Evolutionary conservation across 169 alveolate species (phyloP), one percentile per base, ranked within the genome.

Genomic region (Babesia sp.): DNA sequence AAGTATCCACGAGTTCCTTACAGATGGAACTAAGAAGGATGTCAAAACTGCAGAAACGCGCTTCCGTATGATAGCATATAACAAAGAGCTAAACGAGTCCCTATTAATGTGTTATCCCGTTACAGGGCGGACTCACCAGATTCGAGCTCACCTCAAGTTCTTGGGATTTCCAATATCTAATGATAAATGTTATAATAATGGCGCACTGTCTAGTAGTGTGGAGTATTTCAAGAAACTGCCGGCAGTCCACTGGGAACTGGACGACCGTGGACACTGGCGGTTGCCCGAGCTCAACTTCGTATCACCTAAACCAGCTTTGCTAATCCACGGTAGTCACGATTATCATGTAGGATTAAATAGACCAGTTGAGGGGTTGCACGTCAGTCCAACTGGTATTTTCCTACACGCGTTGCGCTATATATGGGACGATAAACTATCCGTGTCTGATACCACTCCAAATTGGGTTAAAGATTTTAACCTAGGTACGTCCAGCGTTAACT

Each of bases 71-170:
- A 39, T 90, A 57, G 87, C 91, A 60, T 94, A 93, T 83, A 96
- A 96, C 87, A 79, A 82, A 54, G 73, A 66, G 6, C 83, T 92
- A 46, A 89, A 94, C 60, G 91, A 94, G 24, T 92, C 98, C 14
- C 91, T 96, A 12, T 78, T 95, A 3, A 85, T 94, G 63, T 94
- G 99, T 61, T 91, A 90, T 39, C 99, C 99, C 5, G 86, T 94
- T 60, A 96, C 99, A 0, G 99, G 99, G 44, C 88, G 99, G 60
- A 97, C 99, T 4, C 99, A 97, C 78, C 97, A 97, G 85, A 97
- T 97, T 18, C 90, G 99, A 79, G 98, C 97, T n/a, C 99, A 97
- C 89, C 87, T 96, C 42, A 82, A 91, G 57, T 77, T 75, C 71
- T 63, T 97, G 31, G 98, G 98, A 0, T 92, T 86, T 71, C 98